Percentiles rank a stretch among this genome's conserved stretches.
These are phyloP conservation scores for Boletus rubroflammeus DNA, from an alignment of 768 basidiomycete species.

Conservation along the genomic window DNA sequence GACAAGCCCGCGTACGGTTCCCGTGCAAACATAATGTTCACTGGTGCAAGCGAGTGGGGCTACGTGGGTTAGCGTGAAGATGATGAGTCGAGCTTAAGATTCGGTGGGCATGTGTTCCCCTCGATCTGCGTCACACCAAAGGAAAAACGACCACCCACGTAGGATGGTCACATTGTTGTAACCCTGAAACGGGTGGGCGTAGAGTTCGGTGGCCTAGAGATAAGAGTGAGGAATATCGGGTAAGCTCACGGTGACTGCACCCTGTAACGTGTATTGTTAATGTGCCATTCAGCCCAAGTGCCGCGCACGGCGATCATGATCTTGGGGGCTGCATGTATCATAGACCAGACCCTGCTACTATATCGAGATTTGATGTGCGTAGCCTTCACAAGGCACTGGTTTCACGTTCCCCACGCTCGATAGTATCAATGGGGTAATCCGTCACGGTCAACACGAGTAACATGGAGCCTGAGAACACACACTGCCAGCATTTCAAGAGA, in stretches of 20 bases:
- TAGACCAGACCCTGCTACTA: neutral
- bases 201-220: neutral
- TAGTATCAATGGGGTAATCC: neutral
- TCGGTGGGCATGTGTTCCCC: neutral
- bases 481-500: neutral
- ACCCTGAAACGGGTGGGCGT: neutral
- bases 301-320: neutral
- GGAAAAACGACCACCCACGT: neutral
- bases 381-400: neutral
- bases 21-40: conserved; percentile 23
- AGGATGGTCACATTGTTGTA: neutral
- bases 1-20: conserved; percentile 33
- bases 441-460: neutral
- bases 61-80: neutral
- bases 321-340: neutral
- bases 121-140: neutral
- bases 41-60: neutral
- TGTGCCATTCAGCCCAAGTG: neutral
- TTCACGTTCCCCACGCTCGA: neutral
- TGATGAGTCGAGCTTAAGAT: neutral
- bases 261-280: neutral
- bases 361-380: conserved; percentile 1
- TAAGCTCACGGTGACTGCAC: neutral
- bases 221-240: neutral
- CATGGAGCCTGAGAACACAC: neutral